Evolutionary conservation across 768 basidiomycete genomes (phyloP), one percentile per base, ranked within the genome.

Genomic region (Xerocomellus intermedius): DNA sequence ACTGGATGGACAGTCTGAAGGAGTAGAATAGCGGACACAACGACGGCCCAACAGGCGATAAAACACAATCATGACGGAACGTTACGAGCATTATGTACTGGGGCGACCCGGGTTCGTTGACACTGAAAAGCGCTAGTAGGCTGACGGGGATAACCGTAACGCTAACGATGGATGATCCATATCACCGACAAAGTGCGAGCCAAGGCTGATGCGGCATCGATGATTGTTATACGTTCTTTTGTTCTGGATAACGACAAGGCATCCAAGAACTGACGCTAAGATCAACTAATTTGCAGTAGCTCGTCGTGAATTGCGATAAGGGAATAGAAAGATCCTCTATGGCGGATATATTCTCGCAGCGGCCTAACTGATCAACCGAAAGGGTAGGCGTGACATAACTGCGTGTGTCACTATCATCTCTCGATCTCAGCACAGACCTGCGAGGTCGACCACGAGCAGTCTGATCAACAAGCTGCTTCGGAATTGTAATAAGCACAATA

Each of bases 41-140:
- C 43, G 61, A 16, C 22, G 47, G 47, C n/a, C n/a, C n/a, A 60
- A 51, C 12, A 55, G 49, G n/a, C 37, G 48, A 47, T 52, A 56
- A 13, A 52, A 43, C 16, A 52, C 30, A 32, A 62, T 51, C 64
- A 65, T 65, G 10, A 42, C 4, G 17, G 35, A 43, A 38, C 30
- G n/a, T 24, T 26, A 42, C 30, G 26, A 4, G 19, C 9, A 10
- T 44, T 39, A 41, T 33, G 39, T 37, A 22, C 22, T 33, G 22
- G 26, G n/a, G n/a, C n/a, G n/a, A n/a, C n/a, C 8, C 9, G 2
- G 8, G 32, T 19, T 1, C 22, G 7, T 32, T 42, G 41, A 26
- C 33, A 35, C 35, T 36, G 32, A 13, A 13, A 33, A 33, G 33
- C 33, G 13, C 33, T 33, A n/a, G n/a, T n/a, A n/a, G n/a, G n/a